These are phyloP conservation scores for Combretum micranthum DNA, from an alignment of 345 rosid species.

Conservation along the genomic window DNA sequence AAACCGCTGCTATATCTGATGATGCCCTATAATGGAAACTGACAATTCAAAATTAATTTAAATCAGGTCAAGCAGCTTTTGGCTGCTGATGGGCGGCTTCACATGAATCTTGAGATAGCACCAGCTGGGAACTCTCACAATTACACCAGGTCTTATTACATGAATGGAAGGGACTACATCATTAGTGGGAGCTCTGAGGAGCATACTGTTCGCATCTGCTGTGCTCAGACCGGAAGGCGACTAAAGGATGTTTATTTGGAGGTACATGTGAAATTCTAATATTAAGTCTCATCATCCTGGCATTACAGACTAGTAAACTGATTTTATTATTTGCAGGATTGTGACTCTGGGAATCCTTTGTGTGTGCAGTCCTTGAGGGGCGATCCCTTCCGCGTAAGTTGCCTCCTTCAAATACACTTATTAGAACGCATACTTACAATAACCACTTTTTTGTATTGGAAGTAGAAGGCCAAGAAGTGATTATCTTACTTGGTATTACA, in stretches of 20 bases:
- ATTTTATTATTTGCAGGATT: constrained; percentile 8
- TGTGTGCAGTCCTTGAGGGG: constrained; percentile 53
- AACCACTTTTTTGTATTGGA: no score
- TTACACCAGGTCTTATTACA: constrained; percentile 47
- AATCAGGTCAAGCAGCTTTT: constrained; percentile 19
- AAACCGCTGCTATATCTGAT: no score
- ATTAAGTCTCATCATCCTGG: no score
- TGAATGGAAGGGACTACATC: constrained; percentile 52
- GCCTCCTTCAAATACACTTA: background rate
- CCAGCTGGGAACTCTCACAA: constrained; percentile 43
- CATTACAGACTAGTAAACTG: background rate
- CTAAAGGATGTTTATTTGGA: constrained; percentile 42
- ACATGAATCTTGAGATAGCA: constrained; percentile 35
- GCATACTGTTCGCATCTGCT: constrained; percentile 36
- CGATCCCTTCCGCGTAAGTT: constrained; percentile 50
- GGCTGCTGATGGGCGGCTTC: constrained; percentile 44
- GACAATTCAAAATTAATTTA: no score
- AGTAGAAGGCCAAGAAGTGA: no score
- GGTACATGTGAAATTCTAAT: constrained; percentile 15
- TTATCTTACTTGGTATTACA: no score
- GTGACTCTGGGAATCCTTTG: constrained; percentile 32
- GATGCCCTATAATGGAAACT: background rate
- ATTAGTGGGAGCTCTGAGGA: constrained; percentile 54
- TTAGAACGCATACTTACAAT: background rate
- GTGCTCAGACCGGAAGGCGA: constrained; percentile 51